These are phyloP conservation scores for Isatis tinctoria DNA, from an alignment of 345 rosid species.

Conservation along the genomic window DNA sequence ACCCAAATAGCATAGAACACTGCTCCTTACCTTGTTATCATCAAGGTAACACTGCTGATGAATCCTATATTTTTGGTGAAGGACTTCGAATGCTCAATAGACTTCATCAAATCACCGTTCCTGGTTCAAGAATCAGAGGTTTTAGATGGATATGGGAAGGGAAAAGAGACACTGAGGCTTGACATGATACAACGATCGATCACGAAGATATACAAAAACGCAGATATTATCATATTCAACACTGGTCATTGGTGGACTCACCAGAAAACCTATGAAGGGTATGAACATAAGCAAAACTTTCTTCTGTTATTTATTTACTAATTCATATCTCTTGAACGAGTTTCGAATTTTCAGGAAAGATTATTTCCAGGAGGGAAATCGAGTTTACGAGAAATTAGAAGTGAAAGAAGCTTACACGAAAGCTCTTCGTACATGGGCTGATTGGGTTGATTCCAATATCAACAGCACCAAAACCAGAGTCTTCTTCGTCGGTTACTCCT, in stretches of 20 bases:
- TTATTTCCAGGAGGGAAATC: slow-evolving; percentile 69
- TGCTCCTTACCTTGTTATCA: slow-evolving; percentile 67
- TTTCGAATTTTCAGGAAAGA: slow-evolving; percentile 35
- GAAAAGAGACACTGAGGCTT: slow-evolving; percentile 48
- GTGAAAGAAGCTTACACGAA: slow-evolving; percentile 57
- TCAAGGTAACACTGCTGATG: slow-evolving; percentile 50
- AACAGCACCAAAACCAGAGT: slow-evolving; percentile 51
- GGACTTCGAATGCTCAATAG: slow-evolving; percentile 51
- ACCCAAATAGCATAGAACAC: slow-evolving; percentile 9
- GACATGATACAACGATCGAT: slow-evolving; percentile 43
- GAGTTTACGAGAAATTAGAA: slow-evolving; percentile 44
- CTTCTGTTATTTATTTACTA: not conserved
- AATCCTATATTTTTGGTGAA: not conserved
- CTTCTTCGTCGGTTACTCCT: slow-evolving; percentile 74
- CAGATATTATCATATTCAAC: slow-evolving; percentile 64
- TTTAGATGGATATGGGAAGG: slow-evolving; percentile 27
- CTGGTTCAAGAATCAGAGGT: slow-evolving; percentile 53
- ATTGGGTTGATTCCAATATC: slow-evolving; percentile 63
- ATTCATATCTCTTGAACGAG: not conserved
- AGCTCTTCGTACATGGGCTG: slow-evolving; percentile 72
- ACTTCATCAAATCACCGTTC: slow-evolving; percentile 56
- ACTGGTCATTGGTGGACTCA: slow-evolving; percentile 83
- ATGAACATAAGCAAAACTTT: not conserved
- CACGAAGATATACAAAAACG: slow-evolving; percentile 34
- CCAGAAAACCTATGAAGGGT: slow-evolving; percentile 49